Percentiles rank a stretch among this genome's conserved stretches.
These are phyloP conservation scores for Neonothopanus nambi DNA, from an alignment of 1,284 basidiomycete genomes.

Conservation along the genomic window DNA sequence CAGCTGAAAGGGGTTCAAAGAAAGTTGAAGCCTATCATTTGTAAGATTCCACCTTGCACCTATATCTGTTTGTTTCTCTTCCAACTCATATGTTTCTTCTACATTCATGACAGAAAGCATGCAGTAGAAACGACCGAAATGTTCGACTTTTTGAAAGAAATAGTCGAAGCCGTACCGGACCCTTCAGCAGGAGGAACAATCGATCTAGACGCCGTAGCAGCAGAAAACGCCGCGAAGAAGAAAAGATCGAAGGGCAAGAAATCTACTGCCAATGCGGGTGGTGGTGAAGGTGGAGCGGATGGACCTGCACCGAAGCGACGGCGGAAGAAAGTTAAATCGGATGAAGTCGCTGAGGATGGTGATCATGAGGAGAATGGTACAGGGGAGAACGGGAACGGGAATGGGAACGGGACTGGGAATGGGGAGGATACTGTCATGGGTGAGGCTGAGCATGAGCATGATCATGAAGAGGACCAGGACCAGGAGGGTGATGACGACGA, in stretches of 20 bases:
- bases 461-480: constrained; percentile 12
- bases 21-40: constrained; percentile 94
- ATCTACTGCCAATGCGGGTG: constrained; percentile 38
- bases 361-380: constrained; percentile 5
- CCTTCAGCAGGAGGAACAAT: constrained; percentile 81
- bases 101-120: constrained; percentile 75
- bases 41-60: constrained; percentile 52
- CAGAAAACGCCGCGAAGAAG: constrained; percentile 51
- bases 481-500: constrained; percentile 1
- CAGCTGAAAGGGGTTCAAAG: constrained; percentile 78
- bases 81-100: constrained; percentile 2
- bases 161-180: constrained; percentile 89
- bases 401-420: constrained; percentile 3
- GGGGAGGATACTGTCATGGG: constrained; percentile 14
- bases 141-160: constrained; percentile 95
- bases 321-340: constrained; percentile 16
- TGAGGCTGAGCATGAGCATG: constrained; percentile 4
- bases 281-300: constrained; percentile 19
- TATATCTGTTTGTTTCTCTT: too few relatives aligned
- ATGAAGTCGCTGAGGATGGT: constrained; percentile 1
- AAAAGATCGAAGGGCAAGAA: constrained; percentile 58
- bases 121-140: constrained; percentile 87
- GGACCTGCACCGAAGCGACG: constrained; percentile 16
- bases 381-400: not conserved
- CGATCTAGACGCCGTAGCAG: constrained; percentile 62